Base-by-base conservation (phyloP, 305 asterid species). In the Rubia peregrina region DNA sequence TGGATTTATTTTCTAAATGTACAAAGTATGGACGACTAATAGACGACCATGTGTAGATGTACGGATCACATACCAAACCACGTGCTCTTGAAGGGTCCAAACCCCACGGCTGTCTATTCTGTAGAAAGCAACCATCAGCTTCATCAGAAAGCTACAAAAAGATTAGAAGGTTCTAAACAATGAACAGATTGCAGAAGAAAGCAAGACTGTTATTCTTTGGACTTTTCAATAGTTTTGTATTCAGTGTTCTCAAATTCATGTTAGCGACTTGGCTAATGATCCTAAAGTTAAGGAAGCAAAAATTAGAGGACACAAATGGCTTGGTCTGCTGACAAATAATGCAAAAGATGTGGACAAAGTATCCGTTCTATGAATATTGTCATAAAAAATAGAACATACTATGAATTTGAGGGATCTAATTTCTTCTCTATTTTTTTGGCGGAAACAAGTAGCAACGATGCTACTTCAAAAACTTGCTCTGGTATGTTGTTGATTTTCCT, bases 61-160 rank as follows among this genome's bases (percentile, higher is more conserved):
- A 41, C 41, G 24, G 42, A 26, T 53, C 56, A 69, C 83, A 59
- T 86, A 92, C 98, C 91, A 89, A 72, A 79, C 80, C 96, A 46
- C 87, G 88, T 74, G 74, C 64, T 71, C 49, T 80, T 71, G 93
- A 84, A 70, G 84, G 83, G 71, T 81, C 79, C 26, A 76, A 49
- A 67, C 85, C 81, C 57, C 73, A 36, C 68, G 46, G 71, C 75
- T 65, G 80, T 46, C 66, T 71, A 46, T 76, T 63, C 90, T 91
- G 84, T 73, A 62, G 57, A 51, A 78, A 65, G n/a, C 11, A 68
- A 8, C 10, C 5, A 36, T 51, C 59, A 17, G 57, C 16, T 5
- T 51, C 59, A 17, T 51, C 59, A 69, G 48, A 11, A 69, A 19
- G 22, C 14, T 36, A 33, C 61, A 56, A 51, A 36, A 6, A 68